phyloP scores from a whole-genome alignment of 805 yeast genomes.

The Hanseniaspora hatyaiensis region DNA sequence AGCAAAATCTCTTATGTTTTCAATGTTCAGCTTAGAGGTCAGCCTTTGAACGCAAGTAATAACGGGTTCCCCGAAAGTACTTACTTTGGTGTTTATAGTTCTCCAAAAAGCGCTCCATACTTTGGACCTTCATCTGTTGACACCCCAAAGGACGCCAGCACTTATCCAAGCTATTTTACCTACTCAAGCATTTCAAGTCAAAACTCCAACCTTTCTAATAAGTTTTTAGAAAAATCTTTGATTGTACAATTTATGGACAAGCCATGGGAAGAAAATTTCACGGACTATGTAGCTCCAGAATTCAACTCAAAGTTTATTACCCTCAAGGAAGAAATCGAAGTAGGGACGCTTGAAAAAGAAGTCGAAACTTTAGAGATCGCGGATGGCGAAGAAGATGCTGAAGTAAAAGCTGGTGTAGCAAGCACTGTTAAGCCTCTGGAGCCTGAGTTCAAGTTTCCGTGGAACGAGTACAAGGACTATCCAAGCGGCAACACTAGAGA shows the following conservation, averaged over 20 bases:
- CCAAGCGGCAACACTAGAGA: slow-evolving; percentile 8
- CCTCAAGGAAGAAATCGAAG: not conserved
- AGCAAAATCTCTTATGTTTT: slow-evolving; percentile 61
- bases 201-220: slow-evolving; percentile 33
- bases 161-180: not conserved
- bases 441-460: slow-evolving; percentile 4
- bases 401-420: not conserved
- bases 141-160: not conserved
- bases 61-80: not conserved
- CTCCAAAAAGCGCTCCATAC: not conserved
- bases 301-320: not conserved
- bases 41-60: not conserved
- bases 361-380: not conserved
- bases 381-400: not conserved
- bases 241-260: slow-evolving; percentile 54
- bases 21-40: slow-evolving; percentile 51
- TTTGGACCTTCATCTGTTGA: not conserved
- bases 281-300: slow-evolving; percentile 2
- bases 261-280: slow-evolving; percentile 37
- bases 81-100: not conserved
- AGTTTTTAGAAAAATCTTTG: slow-evolving; percentile 37
- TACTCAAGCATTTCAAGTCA: not conserved
- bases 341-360: not conserved
- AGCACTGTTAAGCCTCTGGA: too few relatives aligned
- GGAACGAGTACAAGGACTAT: slow-evolving; percentile 1